Conservation (phyloP, 176 grass and related monocot species). For the Avena insularis region DNA sequence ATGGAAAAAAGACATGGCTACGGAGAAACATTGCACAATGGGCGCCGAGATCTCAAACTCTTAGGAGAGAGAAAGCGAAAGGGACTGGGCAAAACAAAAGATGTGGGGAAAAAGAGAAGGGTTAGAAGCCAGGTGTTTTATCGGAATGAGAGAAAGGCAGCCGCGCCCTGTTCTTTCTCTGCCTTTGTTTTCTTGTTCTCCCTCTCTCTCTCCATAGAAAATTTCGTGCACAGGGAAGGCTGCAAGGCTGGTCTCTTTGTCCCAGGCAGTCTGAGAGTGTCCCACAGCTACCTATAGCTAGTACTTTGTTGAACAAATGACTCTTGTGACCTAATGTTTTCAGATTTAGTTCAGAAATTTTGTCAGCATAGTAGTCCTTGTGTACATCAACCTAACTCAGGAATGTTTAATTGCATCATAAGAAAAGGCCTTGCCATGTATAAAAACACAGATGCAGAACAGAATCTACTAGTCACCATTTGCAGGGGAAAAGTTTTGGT, state of each 20-base stretch:
- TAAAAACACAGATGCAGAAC: neutral
- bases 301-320: conserved; percentile 6
- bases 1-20: conserved; percentile 42
- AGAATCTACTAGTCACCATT: neutral
- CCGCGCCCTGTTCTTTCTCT: conserved; percentile 22
- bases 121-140: conserved; percentile 56
- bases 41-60: conserved; percentile 40
- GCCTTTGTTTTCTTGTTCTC: conserved; percentile 29
- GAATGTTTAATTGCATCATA: neutral
- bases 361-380: neutral
- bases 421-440: neutral
- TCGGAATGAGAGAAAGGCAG: conserved; percentile 78
- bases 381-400: neutral
- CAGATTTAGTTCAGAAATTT: neutral
- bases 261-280: conserved; percentile 42
- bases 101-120: conserved; percentile 45
- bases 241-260: conserved; percentile 62
- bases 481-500: neutral
- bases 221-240: conserved; percentile 49
- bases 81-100: conserved; percentile 52
- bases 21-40: conserved; percentile 42
- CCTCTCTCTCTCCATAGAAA: conserved; percentile 37
- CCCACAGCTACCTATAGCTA: conserved; percentile 36
- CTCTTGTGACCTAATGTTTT: conserved; percentile 11
- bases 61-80: conserved; percentile 26